phyloP scores from a whole-genome alignment of 495 filamentous ascomycete genomes.

The Mytilinidion resinicola region DNA sequence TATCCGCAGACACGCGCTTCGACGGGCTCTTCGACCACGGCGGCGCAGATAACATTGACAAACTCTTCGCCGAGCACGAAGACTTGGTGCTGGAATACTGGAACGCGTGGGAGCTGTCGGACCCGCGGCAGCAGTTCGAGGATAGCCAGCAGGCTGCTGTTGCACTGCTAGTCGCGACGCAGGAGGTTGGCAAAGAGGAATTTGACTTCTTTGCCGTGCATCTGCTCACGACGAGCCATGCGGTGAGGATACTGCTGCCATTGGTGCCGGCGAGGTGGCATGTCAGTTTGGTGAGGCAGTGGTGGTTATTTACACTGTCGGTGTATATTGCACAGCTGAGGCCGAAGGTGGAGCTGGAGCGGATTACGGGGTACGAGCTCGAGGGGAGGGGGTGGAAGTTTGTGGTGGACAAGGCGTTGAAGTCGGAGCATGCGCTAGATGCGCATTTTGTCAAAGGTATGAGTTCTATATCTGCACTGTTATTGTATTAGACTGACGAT shows the following conservation, averaged over 20 bases:
- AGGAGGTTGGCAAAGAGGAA: constrained; percentile 46
- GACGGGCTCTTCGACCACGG: constrained; percentile 53
- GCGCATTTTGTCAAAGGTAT: constrained; percentile 74
- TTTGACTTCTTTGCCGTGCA: constrained; percentile 88
- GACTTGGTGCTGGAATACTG: constrained; percentile 72
- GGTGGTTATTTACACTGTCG: constrained; percentile 78
- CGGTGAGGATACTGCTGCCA: constrained; percentile 77
- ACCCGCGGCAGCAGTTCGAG: constrained; percentile 64
- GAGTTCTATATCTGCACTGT: neutral
- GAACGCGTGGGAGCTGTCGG: constrained; percentile 72
- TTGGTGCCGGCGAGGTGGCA: constrained; percentile 68
- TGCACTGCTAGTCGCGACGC: constrained; percentile 60
- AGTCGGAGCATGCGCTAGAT: constrained; percentile 58
- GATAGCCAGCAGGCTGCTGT: constrained; percentile 71
- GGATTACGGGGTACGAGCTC: constrained; percentile 54
- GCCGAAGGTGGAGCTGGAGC: constrained; percentile 60
- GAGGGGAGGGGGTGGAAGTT: constrained; percentile 68
- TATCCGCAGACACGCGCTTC: constrained; percentile 48
- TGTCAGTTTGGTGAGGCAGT: constrained; percentile 65
- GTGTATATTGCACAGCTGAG: constrained; percentile 71
- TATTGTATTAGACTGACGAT: neutral
- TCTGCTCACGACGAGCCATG: constrained; percentile 76
- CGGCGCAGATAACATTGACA: constrained; percentile 57
- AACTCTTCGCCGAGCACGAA: constrained; percentile 63
- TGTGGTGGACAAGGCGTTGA: constrained; percentile 61